Evolutionary conservation across 441 rosid genomes (phyloP), one percentile per base, ranked within the genome.

Genomic region (Gossypium schwendimanii): DNA sequence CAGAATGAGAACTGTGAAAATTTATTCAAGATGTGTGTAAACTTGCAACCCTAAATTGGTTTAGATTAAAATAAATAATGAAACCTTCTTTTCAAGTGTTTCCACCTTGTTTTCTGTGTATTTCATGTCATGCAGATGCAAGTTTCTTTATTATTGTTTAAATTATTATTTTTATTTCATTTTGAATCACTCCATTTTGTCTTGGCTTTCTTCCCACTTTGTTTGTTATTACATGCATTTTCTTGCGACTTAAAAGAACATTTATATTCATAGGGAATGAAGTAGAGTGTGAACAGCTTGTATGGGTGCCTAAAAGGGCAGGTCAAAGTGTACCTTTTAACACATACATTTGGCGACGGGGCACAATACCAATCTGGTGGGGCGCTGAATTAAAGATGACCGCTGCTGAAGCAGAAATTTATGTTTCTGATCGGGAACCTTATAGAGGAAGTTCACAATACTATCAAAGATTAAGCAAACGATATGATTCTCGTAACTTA

Each of bases 351-450:
- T 95, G 98, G 99, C 90, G 98, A 71, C 91, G 98, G 71, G 99
- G 99, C 76, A 93, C 99, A 61, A 95, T 93, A 62, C 98, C 99
- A 18, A 92, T 95, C 54, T 94, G 99, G 99, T 93, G 99, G 99
- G 97, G 99, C 84, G 98, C 99, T 39, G 98, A 95, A 74, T 70
- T 95, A 77, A 95, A 93, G 83, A 82, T 94, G 55, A 93, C 94
- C 17, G 89, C 98, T 53, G 93, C 96, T 67, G 99, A 95, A 83
- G 99, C 99, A 73, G 99, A 93, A 77, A 95, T 93, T 71, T 91
- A 90, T 88, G 95, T 95, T 80, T 84, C 96, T 52, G 89, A 87
- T 75, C 84, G 73, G 69, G 96, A 89, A 81, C 98, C 99, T 6
- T 95, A 93, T 75, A 91, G 87, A 85, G 98, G 99, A 78, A 95